Conservation (phyloP, 2,329 filamentous ascomycete genomes). For the Pestalotiopsis fici region DNA sequence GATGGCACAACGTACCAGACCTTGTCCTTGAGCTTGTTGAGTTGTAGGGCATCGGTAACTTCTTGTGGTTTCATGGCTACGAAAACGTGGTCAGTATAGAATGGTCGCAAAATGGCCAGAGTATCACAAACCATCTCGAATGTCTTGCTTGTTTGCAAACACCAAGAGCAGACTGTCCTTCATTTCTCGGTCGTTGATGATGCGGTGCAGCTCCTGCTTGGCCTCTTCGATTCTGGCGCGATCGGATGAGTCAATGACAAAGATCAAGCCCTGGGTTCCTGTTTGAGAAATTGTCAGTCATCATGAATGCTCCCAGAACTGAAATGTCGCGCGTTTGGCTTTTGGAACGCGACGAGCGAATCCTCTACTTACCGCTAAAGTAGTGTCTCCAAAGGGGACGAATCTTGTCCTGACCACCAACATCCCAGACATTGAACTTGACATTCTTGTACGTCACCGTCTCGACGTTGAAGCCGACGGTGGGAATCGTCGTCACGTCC, state of each 20-base stretch:
- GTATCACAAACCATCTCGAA: constrained; percentile 67
- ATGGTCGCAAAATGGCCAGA: neutral
- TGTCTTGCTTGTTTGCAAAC: constrained; percentile 99
- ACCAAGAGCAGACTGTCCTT: constrained; percentile 92
- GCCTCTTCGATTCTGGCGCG: constrained; percentile 90
- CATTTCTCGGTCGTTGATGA: constrained; percentile 98
- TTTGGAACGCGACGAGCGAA: neutral
- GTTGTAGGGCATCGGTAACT: constrained; percentile 75
- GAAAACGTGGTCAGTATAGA: neutral
- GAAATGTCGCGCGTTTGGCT: no score
- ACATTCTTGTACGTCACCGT: constrained; percentile 99
- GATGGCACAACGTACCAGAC: constrained; percentile 84
- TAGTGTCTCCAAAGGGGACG: constrained; percentile 97
- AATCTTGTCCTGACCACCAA: constrained; percentile 98
- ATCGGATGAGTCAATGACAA: constrained; percentile 96
- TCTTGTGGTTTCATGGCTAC: constrained; percentile 78
- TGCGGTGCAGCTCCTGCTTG: constrained; percentile 89
- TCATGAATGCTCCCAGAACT: neutral
- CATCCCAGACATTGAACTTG: constrained; percentile 99
- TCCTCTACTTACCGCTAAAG: constrained; percentile 67
- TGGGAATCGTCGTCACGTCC: constrained; percentile 97
- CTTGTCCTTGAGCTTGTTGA: constrained; percentile 78
- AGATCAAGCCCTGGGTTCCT: constrained; percentile 97
- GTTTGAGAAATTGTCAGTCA: constrained; percentile 13
- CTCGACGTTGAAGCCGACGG: constrained; percentile 99